phyloP scores from a whole-genome alignment of 345 rosid species.

The Lepidium africanum region DNA sequence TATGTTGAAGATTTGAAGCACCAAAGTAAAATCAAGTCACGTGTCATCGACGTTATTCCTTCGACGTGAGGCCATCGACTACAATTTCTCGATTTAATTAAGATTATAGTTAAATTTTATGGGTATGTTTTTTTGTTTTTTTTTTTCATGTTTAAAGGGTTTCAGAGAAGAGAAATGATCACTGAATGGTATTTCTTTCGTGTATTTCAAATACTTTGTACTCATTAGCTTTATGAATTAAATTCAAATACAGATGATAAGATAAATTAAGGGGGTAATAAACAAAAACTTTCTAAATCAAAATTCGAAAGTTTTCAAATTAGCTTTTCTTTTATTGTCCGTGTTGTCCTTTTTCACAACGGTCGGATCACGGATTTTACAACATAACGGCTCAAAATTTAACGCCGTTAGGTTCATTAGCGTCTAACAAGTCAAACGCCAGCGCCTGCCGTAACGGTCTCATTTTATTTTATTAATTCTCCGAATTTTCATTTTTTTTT shows the following conservation, averaged over 20 bases:
- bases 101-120: neutral
- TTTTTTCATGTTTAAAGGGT: neutral
- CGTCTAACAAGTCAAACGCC: conserved; percentile 23
- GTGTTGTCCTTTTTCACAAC: conserved; percentile 28
- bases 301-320: conserved; percentile 23
- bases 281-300: neutral
- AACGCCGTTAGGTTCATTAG: conserved; percentile 8
- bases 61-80: conserved; percentile 18
- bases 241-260: neutral
- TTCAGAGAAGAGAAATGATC: neutral
- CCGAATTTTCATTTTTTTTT: neutral
- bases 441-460: conserved; percentile 32
- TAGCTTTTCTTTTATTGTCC: neutral
- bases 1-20: neutral
- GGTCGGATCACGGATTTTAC: conserved; percentile 33
- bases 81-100: neutral
- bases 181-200: too few relatives aligned
- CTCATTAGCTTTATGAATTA: neutral
- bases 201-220: too few relatives aligned
- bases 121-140: neutral
- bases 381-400: conserved; percentile 20
- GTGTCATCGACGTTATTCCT: neutral
- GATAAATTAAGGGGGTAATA: neutral
- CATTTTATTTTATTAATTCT: neutral
- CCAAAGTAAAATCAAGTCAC: neutral